A percentile compares a stretch with the other conserved stretches of the same genome.
Conservation (phyloP, 257 asterid genomes). For the Primulina tabacum region DNA sequence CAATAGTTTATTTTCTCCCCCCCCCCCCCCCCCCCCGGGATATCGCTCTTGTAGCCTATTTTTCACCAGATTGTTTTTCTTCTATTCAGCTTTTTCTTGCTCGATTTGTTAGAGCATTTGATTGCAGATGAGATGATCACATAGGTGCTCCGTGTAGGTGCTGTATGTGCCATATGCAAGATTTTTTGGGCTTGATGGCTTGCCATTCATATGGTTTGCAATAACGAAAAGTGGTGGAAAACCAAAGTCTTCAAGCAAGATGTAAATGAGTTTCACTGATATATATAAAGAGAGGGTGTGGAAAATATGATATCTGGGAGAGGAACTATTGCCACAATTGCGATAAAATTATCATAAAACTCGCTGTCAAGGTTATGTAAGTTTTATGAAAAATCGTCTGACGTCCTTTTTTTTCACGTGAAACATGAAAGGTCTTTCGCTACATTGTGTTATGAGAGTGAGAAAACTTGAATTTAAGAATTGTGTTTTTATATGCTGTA, state of each 20-base stretch:
- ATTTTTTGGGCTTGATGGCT: too few species aligned
- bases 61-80: not conserved
- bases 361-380: too few species aligned
- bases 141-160: constrained; percentile 15
- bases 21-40: not conserved
- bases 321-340: too few species aligned
- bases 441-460: not conserved
- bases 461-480: not conserved
- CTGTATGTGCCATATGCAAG: not conserved
- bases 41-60: not conserved
- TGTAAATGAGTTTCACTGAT: too few species aligned
- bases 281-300: too few species aligned
- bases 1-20: not conserved
- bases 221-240: too few species aligned
- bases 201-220: too few species aligned
- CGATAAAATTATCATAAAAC: too few species aligned
- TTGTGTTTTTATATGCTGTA: not conserved
- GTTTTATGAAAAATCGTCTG: too few species aligned
- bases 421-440: not conserved
- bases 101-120: constrained; percentile 11
- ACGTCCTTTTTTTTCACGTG: too few species aligned
- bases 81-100: constrained; percentile 15
- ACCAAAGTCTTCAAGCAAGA: too few species aligned
- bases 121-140: constrained; percentile 26
- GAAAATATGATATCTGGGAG: too few species aligned